phyloP scores from a whole-genome alignment of 2,329 filamentous ascomycete species.

The Sporothrix globosa region DNA sequence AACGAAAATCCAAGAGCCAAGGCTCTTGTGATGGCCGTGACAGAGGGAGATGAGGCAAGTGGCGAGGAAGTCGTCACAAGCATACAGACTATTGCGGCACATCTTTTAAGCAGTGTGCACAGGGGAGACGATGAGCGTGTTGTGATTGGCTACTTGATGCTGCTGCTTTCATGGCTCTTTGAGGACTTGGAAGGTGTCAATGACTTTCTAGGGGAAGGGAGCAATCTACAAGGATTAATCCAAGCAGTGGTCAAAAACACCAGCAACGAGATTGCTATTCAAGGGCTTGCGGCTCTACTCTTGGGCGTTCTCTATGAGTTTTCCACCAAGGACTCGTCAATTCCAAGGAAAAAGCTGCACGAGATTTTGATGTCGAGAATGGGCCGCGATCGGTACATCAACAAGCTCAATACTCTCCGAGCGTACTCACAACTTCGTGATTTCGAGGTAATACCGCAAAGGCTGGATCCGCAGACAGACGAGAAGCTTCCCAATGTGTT shows the following conservation, averaged over 20 bases:
- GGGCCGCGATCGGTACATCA: constrained; percentile 84
- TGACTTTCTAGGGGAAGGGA: constrained; percentile 89
- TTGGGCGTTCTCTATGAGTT: constrained; percentile 94
- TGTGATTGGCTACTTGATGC: constrained; percentile 83
- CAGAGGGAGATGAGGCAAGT: constrained; percentile 82
- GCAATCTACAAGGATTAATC: constrained; percentile 83
- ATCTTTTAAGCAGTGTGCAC: constrained; percentile 79
- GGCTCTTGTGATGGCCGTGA: constrained; percentile 74
- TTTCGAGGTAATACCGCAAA: constrained; percentile 83
- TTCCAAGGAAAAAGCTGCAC: constrained; percentile 79
- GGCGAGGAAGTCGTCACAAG: constrained; percentile 96
- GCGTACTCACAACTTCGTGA: constrained; percentile 80
- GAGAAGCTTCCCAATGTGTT: constrained; percentile 74
- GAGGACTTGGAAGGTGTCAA: constrained; percentile 91
- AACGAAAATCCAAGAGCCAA: constrained; percentile 82
- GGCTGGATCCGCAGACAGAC: constrained; percentile 55
- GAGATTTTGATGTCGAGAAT: constrained; percentile 75
- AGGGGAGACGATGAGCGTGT: constrained; percentile 77
- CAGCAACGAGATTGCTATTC: constrained; percentile 67
- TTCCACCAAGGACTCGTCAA: constrained; percentile 93
- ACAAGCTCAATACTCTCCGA: constrained; percentile 76
- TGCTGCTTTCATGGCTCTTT: constrained; percentile 86
- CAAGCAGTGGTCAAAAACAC: constrained; percentile 69
- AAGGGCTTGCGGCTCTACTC: constrained; percentile 81
- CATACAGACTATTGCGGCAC: constrained; percentile 83